These are phyloP conservation scores for Cyclospora cayetanensis DNA, from an alignment of 169 alveolate species.

Conservation along the genomic window DNA sequence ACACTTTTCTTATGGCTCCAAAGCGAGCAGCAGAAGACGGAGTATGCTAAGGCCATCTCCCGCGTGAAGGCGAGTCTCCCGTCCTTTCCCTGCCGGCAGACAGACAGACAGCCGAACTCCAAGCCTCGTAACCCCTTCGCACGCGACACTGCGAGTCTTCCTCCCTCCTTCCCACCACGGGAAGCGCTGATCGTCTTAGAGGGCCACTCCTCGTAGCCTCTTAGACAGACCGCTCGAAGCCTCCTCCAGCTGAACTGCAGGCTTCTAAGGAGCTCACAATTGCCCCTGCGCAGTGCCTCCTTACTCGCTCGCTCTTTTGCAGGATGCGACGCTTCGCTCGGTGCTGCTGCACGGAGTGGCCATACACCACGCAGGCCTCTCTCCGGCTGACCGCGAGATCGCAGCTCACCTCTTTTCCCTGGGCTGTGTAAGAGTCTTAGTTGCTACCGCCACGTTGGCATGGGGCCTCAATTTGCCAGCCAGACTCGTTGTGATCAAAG, in stretches of 20 bases:
- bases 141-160: too few species aligned
- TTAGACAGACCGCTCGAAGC: too few species aligned
- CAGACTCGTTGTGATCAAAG: constrained; percentile 96
- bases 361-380: constrained; percentile 98
- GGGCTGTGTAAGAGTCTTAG: constrained; percentile 93
- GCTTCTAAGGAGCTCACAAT: too few species aligned
- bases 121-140: too few species aligned
- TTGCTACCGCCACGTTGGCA: constrained; percentile 98
- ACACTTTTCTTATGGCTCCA: not conserved
- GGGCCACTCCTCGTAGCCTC: too few species aligned
- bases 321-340: constrained; percentile 48
- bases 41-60: not conserved
- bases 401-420: constrained; percentile 95
- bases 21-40: not conserved
- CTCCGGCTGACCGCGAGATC: constrained; percentile 94
- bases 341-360: constrained; percentile 95
- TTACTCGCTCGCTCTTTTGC: not conserved
- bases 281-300: too few species aligned
- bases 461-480: constrained; percentile 99
- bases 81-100: too few species aligned
- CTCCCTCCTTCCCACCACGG: too few species aligned
- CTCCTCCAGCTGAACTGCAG: too few species aligned
- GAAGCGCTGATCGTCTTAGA: too few species aligned
- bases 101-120: too few species aligned
- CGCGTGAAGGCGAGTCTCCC: not conserved